A percentile compares a stretch with the other conserved stretches of the same genome.
These are phyloP conservation scores for Acer campestre DNA, from an alignment of 345 rosid genomes.

Conservation along the genomic window DNA sequence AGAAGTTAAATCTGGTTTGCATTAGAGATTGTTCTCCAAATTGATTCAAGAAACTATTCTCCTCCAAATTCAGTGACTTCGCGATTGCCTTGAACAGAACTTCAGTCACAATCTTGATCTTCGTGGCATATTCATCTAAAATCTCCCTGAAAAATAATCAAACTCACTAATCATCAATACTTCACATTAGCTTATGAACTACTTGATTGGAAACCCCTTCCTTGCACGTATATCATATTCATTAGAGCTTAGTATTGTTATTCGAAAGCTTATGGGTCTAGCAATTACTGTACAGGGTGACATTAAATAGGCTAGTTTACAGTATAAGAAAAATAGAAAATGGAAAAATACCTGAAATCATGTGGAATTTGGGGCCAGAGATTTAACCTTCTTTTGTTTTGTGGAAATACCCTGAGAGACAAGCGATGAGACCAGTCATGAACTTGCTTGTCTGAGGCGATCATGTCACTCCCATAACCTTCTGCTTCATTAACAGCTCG, in stretches of 20 bases:
- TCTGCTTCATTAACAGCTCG: constrained; percentile 37
- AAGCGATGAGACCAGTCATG: constrained; percentile 52
- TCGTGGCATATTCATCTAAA: constrained; percentile 34
- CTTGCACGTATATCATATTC: background rate
- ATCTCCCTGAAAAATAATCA: constrained; percentile 29
- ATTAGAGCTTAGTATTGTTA: background rate
- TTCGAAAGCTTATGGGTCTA: no score
- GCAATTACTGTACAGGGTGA: no score
- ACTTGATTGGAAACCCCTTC: background rate
- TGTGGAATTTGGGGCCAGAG: constrained; percentile 56
- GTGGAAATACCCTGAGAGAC: constrained; percentile 45
- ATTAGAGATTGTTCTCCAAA: constrained; percentile 37
- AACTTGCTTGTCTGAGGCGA: constrained; percentile 43
- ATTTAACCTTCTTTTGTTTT: constrained; percentile 36
- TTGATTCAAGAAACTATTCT: constrained; percentile 44
- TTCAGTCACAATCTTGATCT: constrained; percentile 31
- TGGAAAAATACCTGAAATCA: background rate
- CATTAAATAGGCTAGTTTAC: no score
- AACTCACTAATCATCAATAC: background rate
- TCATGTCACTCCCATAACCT: constrained; percentile 53
- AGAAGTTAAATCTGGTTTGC: constrained; percentile 55
- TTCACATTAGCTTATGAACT: background rate
- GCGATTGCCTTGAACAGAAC: constrained; percentile 50
- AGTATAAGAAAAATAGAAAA: no score
- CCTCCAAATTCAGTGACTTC: constrained; percentile 38